Evolutionary conservation across 495 filamentous ascomycete genomes (phyloP), one percentile per base, ranked within the genome.

Genomic region (Tuber brumale): DNA sequence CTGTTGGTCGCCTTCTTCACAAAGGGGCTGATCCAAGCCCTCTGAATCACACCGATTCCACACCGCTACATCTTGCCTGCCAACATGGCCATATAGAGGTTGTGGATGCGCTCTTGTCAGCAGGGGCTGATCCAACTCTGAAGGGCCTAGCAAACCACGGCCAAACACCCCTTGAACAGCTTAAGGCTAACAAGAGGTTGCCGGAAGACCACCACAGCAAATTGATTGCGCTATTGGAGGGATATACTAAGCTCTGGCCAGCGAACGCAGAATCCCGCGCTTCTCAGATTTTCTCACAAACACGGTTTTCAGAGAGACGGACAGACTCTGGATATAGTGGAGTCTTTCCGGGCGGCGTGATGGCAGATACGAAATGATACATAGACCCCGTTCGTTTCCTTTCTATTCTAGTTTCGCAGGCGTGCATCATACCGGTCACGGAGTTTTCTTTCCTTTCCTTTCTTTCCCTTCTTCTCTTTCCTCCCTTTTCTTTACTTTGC

Each of bases 1-100:
- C 70, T 14, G 70, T 75, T 14, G 19, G 45, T n/a, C 70, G 35
- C 18, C 76, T 77, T 70, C 43, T 75, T 37, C 41, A 46, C 41
- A 48, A 48, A 27, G 76, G 76, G 8, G 76, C 76, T 27, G 14
- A 27, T 61, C 51, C 51, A 61, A 31, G 3, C n/a, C n/a, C n/a
- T 14, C 10, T 14, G 10, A 27, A 27, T 16, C 10, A 27, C 3
- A 27, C 9, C 0, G n/a, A n/a, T 14, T 61, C 51, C 51, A 61
- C 51, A 9, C 51, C 51, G 3, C 51, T 61, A 27, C 51, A 61
- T 31, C 10, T 61, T 61, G 23, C 51, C n/a, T 61, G 51, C 51
- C 51, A 31, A n/a, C 2, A 27, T 14, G n/a, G n/a, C 51, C 51
- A 61, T 14, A 4, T 27, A 27, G 46, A 75, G 19, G 48, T 57